Conservation (phyloP, 164 flowering plant species). For the Macadamia tetraphylla region DNA sequence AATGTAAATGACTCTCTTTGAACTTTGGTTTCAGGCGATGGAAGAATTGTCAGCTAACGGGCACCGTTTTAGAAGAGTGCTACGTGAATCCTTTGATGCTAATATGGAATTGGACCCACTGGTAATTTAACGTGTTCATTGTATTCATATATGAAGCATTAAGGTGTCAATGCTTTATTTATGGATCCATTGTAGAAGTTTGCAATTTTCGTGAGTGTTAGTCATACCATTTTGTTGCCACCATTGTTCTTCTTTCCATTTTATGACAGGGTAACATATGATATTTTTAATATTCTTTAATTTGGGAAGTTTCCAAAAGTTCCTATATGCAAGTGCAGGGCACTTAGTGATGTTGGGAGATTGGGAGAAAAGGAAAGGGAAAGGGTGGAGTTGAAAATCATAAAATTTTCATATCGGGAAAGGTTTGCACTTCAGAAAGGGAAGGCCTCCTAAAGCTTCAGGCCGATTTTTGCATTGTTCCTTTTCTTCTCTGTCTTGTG, state of each 20-base stretch:
- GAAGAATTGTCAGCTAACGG: constrained; percentile 40
- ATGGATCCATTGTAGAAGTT: background rate
- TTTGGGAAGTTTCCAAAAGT: too few relatives aligned
- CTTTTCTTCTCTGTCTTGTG: too few relatives aligned
- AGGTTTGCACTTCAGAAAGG: too few relatives aligned
- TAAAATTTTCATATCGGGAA: too few relatives aligned
- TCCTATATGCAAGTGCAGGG: too few relatives aligned
- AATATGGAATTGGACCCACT: constrained; percentile 59
- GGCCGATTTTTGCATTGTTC: too few relatives aligned
- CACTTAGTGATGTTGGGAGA: too few relatives aligned
- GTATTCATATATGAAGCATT: background rate
- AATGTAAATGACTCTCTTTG: too few relatives aligned
- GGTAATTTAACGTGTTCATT: constrained; percentile 30
- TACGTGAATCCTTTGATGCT: constrained; percentile 46
- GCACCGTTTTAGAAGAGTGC: constrained; percentile 63
- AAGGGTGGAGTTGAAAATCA: too few relatives aligned
- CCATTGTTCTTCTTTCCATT: background rate
- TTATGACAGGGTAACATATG: background rate
- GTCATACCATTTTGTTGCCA: background rate
- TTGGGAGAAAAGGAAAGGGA: too few relatives aligned
- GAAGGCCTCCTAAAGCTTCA: too few relatives aligned
- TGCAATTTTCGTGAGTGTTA: background rate
- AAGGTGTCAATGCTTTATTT: background rate
- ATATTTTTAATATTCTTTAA: background rate
- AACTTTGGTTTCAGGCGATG: constrained; percentile 35